phyloP scores from a whole-genome alignment of 208 protist genomes.

The Acanthamoeba comandoni region DNA sequence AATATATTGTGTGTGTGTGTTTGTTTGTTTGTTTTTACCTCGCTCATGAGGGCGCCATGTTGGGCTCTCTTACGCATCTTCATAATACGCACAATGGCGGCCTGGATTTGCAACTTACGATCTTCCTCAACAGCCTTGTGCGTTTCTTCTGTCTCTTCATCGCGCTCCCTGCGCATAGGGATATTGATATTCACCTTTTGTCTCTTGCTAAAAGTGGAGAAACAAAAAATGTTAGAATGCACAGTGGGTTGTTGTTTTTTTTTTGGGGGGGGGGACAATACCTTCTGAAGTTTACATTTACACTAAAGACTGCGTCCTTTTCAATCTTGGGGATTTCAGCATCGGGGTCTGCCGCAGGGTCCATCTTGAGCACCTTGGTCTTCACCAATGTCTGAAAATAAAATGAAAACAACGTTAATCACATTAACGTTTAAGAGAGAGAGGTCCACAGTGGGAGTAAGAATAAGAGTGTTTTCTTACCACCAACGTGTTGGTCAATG shows the following conservation, averaged over 20 bases:
- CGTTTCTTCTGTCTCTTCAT: conserved; percentile 82
- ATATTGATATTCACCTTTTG: conserved; percentile 84
- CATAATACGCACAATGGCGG: conserved; percentile 89
- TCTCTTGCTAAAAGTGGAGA: conserved; percentile 72
- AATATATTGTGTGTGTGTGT: conserved; percentile 10
- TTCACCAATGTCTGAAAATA: conserved; percentile 76
- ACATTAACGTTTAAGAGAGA: not conserved
- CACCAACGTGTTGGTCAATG: conserved; percentile 76
- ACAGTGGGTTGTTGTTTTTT: too few relatives aligned
- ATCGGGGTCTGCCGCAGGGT: conserved; percentile 20
- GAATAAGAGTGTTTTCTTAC: conserved; percentile 60
- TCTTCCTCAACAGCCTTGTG: conserved; percentile 86
- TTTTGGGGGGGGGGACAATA: too few relatives aligned
- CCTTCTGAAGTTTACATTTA: conserved; percentile 82
- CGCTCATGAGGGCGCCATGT: conserved; percentile 82
- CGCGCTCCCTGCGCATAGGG: conserved; percentile 74
- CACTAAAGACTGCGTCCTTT: conserved; percentile 24
- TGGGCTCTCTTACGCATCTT: conserved; percentile 85
- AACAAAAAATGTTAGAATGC: too few relatives aligned
- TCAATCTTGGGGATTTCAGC: conserved; percentile 70
- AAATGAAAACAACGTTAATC: not conserved
- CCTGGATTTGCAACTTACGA: conserved; percentile 84
- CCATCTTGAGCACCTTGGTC: conserved; percentile 78
- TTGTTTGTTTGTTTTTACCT: too few relatives aligned
- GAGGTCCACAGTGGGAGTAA: not conserved